Evolutionary conservation across 495 filamentous ascomycete genomes (phyloP).

Genomic region (Talaromyces thailandensis): DNA sequence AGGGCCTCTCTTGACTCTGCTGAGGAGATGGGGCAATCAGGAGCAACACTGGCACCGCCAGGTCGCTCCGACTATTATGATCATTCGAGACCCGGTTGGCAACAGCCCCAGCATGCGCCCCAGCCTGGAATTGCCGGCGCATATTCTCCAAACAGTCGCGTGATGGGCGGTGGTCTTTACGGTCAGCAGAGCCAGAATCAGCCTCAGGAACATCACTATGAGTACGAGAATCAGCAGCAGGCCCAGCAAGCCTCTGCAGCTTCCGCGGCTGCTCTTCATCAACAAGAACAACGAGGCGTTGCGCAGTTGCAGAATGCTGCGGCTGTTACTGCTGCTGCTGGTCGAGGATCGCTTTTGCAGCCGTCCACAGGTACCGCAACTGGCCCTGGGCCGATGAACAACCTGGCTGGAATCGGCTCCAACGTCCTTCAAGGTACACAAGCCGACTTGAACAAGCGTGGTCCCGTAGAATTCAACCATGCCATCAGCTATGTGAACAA

Average conservation of each 20-base stretch:
- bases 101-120: constrained; percentile 38
- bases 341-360: constrained; percentile 32
- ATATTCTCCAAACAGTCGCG: constrained; percentile 35
- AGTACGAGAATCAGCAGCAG: constrained; percentile 35
- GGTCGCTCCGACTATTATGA: constrained; percentile 37
- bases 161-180: constrained; percentile 32
- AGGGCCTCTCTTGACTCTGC: constrained; percentile 38
- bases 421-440: constrained; percentile 44
- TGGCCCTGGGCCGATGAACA: constrained; percentile 39
- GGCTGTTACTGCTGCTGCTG: constrained; percentile 40
- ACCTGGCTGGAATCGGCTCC: constrained; percentile 33
- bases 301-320: constrained; percentile 72
- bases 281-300: constrained; percentile 74
- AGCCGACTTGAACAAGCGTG: constrained; percentile 68
- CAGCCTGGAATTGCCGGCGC: constrained; percentile 24
- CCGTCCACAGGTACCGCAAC: constrained; percentile 31
- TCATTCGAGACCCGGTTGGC: constrained; percentile 38
- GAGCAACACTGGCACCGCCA: constrained; percentile 23
- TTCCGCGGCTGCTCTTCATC: constrained; percentile 49
- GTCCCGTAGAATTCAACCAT: constrained; percentile 98
- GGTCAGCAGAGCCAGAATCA: constrained; percentile 30
- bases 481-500: constrained; percentile 99
- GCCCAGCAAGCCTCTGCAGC: constrained; percentile 40
- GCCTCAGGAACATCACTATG: constrained; percentile 33
- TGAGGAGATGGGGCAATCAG: constrained; percentile 21